A percentile compares a stretch with the other conserved stretches of the same genome.
These are phyloP conservation scores for Lumnitzera racemosa DNA, from an alignment of 345 rosid genomes.

Conservation along the genomic window DNA sequence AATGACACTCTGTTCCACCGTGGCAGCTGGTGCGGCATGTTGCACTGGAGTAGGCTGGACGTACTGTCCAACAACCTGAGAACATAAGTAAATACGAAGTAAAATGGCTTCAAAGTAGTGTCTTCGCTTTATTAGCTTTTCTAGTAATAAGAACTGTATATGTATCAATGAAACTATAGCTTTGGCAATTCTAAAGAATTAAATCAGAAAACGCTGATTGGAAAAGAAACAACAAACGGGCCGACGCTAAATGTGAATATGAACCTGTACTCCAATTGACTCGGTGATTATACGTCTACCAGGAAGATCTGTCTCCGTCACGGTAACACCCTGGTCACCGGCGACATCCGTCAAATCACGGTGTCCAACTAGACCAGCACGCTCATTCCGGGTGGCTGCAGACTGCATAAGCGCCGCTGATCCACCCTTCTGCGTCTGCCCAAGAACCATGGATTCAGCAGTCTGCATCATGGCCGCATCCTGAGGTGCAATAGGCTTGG, in stretches of 20 bases:
- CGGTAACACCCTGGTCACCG: constrained; percentile 39
- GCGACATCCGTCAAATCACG: constrained; percentile 28
- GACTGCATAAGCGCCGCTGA: constrained; percentile 56
- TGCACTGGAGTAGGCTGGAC: constrained; percentile 33
- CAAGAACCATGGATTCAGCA: constrained; percentile 52
- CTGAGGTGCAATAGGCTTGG: constrained; percentile 43
- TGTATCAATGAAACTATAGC: too few relatives aligned
- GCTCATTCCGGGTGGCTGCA: constrained; percentile 50
- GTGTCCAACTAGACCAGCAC: constrained; percentile 42
- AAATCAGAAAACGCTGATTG: too few relatives aligned
- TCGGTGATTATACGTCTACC: constrained; percentile 50
- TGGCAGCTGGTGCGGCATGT: constrained; percentile 9
- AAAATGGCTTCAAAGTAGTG: neutral
- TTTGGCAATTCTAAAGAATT: too few relatives aligned
- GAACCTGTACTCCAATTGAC: constrained; percentile 56
- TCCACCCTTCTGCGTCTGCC: constrained; percentile 54
- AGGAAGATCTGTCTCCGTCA: constrained; percentile 45
- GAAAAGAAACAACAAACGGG: too few relatives aligned
- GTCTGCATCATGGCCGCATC: constrained; percentile 76
- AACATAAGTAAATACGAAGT: neutral
- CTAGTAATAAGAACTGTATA: too few relatives aligned
- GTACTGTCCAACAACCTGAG: constrained; percentile 45
- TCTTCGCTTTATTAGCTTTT: too few relatives aligned
- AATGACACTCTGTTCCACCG: constrained; percentile 25
- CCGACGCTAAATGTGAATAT: too few relatives aligned